A percentile compares a stretch with the other conserved stretches of the same genome.
phyloP scores from a whole-genome alignment of 345 rosid genomes.

The Populus ilicifolia region DNA sequence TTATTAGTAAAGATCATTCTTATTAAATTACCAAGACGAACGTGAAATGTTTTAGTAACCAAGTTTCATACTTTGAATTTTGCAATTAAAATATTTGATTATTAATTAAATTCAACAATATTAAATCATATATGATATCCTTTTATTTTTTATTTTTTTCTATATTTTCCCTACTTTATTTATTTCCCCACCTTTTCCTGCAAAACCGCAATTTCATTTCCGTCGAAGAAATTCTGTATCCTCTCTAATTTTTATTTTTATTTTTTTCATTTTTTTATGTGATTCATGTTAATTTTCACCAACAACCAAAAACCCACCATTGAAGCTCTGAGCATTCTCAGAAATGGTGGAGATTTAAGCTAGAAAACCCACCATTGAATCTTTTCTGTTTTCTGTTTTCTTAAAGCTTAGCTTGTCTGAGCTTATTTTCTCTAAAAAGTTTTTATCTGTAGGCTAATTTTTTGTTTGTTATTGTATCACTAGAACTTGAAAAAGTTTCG shows the following conservation, averaged over 20 bases:
- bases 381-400: conserved; percentile 3
- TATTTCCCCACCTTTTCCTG: conserved; percentile 40
- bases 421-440: conserved; percentile 16
- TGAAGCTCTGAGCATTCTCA: conserved; percentile 46
- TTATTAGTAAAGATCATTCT: conserved; percentile 19
- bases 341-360: conserved; percentile 40
- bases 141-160: conserved; percentile 18
- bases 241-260: neutral
- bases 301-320: conserved; percentile 20
- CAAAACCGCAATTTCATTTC: conserved; percentile 77
- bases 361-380: conserved; percentile 6
- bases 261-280: conserved; percentile 26
- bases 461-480: conserved; percentile 2
- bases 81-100: conserved; percentile 56
- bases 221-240: conserved; percentile 40
- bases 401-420: conserved; percentile 6
- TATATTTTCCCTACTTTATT: conserved; percentile 37
- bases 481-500: conserved; percentile 22
- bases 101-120: conserved; percentile 42
- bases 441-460: neutral
- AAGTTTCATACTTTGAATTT: conserved; percentile 73
- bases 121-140: conserved; percentile 32
- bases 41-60: conserved; percentile 88
- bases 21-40: conserved; percentile 84
- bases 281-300: conserved; percentile 35